These are phyloP conservation scores for Myxozyma neglecta DNA, from an alignment of 805 yeast species.

Conservation along the genomic window DNA sequence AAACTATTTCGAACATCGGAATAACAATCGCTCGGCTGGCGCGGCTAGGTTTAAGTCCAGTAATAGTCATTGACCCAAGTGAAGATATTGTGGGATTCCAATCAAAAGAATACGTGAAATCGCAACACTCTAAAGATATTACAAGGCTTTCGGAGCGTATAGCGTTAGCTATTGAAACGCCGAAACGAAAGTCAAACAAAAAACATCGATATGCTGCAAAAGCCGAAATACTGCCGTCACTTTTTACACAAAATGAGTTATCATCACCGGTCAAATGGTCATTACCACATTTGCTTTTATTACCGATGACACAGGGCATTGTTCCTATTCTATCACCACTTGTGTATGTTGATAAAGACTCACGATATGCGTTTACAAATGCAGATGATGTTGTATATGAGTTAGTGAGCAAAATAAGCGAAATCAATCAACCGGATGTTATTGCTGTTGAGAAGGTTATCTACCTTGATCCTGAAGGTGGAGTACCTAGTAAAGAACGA, in stretches of 20 bases:
- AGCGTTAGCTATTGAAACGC: constrained; percentile 12
- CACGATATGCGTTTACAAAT: constrained; percentile 43
- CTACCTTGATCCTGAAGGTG: constrained; percentile 79
- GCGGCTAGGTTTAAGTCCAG: constrained; percentile 71
- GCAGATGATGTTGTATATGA: constrained; percentile 47
- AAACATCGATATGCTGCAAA: constrained; percentile 4
- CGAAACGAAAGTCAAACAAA: not conserved
- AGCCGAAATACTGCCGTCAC: constrained; percentile 16
- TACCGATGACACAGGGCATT: constrained; percentile 47
- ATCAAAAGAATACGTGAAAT: constrained; percentile 7
- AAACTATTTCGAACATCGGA: constrained; percentile 51
- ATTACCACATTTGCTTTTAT: constrained; percentile 38
- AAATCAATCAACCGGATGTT: constrained; percentile 34
- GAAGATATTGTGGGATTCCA: constrained; percentile 22
- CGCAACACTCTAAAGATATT: constrained; percentile 11
- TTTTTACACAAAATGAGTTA: constrained; percentile 8
- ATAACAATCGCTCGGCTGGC: constrained; percentile 56
- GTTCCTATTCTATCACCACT: constrained; percentile 62
- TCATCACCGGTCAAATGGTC: constrained; percentile 5
- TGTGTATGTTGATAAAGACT: constrained; percentile 57
- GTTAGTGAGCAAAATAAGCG: constrained; percentile 42
- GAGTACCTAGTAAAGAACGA: constrained; percentile 85
- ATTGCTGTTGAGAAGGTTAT: constrained; percentile 76
- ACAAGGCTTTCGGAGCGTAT: constrained; percentile 7
- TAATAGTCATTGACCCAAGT: constrained; percentile 58